A percentile compares a stretch with the other conserved stretches of the same genome.
These are phyloP conservation scores for Chenopodium album DNA, from an alignment of 148 eudicot genomes.

Conservation along the genomic window DNA sequence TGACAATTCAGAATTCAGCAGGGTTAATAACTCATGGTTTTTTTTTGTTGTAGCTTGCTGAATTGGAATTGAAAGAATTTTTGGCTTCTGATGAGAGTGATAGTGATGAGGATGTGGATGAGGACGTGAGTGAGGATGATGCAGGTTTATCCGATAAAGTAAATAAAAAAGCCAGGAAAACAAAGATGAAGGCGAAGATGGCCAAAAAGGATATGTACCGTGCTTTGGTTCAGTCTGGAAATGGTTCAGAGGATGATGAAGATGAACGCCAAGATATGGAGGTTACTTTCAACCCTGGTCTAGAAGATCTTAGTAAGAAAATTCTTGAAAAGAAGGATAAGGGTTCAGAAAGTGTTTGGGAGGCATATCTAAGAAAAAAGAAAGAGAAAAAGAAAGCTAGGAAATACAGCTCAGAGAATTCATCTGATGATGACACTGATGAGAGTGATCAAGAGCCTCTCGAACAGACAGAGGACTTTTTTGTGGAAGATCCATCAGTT, in stretches of 20 bases:
- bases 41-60: constrained; percentile 51
- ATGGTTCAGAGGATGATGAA: constrained; percentile 63
- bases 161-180: constrained; percentile 31
- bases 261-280: constrained; percentile 87
- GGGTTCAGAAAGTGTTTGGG: constrained; percentile 84
- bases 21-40: neutral
- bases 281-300: constrained; percentile 88
- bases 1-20: neutral
- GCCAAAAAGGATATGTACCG: constrained; percentile 51
- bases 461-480: constrained; percentile 74
- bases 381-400: constrained; percentile 72
- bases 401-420: constrained; percentile 58
- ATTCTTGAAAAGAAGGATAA: constrained; percentile 80
- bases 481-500: constrained; percentile 50
- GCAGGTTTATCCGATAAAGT: constrained; percentile 36
- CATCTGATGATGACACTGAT: constrained; percentile 76
- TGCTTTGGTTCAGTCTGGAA: constrained; percentile 65
- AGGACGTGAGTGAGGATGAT: constrained; percentile 32
- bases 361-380: constrained; percentile 65
- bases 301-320: constrained; percentile 87
- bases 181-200: constrained; percentile 35
- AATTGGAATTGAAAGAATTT: constrained; percentile 66
- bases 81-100: constrained; percentile 89
- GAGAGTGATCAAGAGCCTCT: constrained; percentile 42
- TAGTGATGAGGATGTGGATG: constrained; percentile 49